Conservation (phyloP, 106 monocot genomes). For the Iris macrosiphon region DNA sequence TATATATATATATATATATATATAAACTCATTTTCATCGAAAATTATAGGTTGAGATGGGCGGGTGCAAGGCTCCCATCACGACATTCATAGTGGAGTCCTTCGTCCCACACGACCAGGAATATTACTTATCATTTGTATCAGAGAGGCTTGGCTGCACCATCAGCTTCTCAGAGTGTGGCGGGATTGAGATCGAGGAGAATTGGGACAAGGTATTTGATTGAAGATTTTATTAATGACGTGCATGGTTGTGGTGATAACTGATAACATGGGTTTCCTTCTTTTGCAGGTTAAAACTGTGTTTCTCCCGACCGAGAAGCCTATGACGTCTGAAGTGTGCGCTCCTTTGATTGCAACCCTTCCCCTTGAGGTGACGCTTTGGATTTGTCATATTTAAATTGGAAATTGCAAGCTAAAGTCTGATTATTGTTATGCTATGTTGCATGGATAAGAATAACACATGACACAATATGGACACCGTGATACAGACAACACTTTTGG, state of each 20-base stretch:
- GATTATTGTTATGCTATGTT: too few species aligned
- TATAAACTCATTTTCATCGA: too few species aligned
- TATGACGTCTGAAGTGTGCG: conserved; percentile 63
- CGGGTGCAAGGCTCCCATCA: conserved; percentile 98
- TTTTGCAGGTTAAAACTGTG: conserved; percentile 66
- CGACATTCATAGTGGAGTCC: conserved; percentile 94
- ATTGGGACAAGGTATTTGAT: conserved; percentile 80
- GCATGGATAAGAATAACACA: too few species aligned
- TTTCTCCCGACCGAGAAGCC: conserved; percentile 82
- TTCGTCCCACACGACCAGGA: conserved; percentile 89
- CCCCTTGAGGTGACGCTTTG: conserved; percentile 72
- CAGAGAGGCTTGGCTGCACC: conserved; percentile 87
- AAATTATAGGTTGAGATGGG: conserved; percentile 99
- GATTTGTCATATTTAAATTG: too few species aligned
- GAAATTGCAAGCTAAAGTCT: too few species aligned
- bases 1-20: neutral
- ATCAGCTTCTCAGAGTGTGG: conserved; percentile 96
- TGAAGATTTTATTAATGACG: too few species aligned
- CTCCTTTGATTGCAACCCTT: conserved; percentile 94
- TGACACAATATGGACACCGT: too few species aligned
- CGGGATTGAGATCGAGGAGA: conserved; percentile 97
- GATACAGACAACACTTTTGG: too few species aligned
- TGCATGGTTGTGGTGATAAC: too few species aligned
- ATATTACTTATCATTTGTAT: conserved; percentile 81
- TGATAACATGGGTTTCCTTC: neutral